These are phyloP conservation scores for Tephrocybe sp. DNA, from an alignment of 768 basidiomycete species.

Conservation along the genomic window DNA sequence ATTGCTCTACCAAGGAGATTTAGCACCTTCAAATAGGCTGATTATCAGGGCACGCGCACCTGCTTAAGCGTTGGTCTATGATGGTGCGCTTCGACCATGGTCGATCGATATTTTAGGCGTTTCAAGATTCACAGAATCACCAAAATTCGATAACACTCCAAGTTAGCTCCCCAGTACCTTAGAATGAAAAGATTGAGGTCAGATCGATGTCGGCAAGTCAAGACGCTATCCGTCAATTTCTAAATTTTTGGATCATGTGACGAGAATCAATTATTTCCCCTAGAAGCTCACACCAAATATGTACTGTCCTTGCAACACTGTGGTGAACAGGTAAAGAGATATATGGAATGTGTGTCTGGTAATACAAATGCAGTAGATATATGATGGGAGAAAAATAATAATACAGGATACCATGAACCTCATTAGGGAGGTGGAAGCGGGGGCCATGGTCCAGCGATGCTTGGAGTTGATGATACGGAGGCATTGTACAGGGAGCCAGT, in stretches of 20 bases:
- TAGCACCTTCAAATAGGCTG: not conserved
- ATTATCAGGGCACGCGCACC: constrained; percentile 33
- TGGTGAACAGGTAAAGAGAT: constrained; percentile 2
- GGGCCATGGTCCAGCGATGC: constrained; percentile 12
- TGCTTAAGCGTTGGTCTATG: constrained; percentile 90
- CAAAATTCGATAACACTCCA: not conserved
- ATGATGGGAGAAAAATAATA: constrained; percentile 7
- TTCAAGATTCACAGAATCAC: not conserved
- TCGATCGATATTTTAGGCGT: not conserved
- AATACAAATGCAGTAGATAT: constrained; percentile 18
- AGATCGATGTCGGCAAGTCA: constrained; percentile 4
- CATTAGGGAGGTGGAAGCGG: constrained; percentile 4
- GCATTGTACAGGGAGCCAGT: constrained; percentile 39
- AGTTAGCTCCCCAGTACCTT: not conserved
- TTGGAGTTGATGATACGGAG: constrained; percentile 31
- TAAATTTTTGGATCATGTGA: constrained; percentile 17
- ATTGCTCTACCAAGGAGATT: constrained; percentile 58
- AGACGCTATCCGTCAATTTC: constrained; percentile 5
- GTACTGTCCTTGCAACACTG: too few relatives aligned
- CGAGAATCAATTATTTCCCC: not conserved
- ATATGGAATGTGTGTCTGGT: constrained; percentile 16
- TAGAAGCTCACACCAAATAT: constrained; percentile 2
- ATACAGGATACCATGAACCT: constrained; percentile 9
- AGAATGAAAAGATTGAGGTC: not conserved
- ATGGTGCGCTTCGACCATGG: constrained; percentile 52